A percentile compares a stretch with the other conserved stretches of the same genome.
Conservation (phyloP, 1,284 basidiomycete genomes). For the Leccinum fuscescens region DNA sequence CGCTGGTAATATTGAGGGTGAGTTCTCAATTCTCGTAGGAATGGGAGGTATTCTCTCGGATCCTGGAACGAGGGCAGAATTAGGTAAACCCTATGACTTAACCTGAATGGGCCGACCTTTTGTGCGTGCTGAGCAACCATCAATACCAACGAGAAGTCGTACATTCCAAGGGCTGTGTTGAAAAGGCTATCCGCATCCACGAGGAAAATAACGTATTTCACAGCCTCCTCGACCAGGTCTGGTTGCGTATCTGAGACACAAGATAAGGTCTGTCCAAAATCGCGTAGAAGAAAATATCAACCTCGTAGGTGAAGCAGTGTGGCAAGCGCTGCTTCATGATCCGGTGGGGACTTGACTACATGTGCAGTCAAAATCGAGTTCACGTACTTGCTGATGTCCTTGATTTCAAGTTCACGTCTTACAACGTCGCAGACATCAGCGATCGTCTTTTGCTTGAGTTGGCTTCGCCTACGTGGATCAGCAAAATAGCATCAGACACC, state of each 20-base stretch:
- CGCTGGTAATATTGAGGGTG: conserved; percentile 82
- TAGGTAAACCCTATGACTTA: conserved; percentile 2
- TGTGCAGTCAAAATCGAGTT: conserved; percentile 92
- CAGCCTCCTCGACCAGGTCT: conserved; percentile 87
- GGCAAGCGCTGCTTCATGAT: conserved; percentile 83
- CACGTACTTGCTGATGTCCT: conserved; percentile 77
- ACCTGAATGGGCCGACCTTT: conserved; percentile 54
- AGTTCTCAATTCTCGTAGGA: conserved; percentile 85
- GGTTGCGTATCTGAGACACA: conserved; percentile 59
- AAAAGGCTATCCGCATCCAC: conserved; percentile 92
- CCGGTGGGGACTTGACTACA: conserved; percentile 89
- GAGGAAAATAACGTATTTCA: conserved; percentile 98
- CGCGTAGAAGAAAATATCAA: conserved; percentile 26
- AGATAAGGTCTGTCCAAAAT: not conserved
- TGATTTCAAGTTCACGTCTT: conserved; percentile 68
- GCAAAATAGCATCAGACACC: not conserved
- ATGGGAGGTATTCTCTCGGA: conserved; percentile 96
- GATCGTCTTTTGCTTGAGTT: conserved; percentile 56
- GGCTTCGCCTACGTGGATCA: conserved; percentile 44
- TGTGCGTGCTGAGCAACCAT: conserved; percentile 97
- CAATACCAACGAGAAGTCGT: conserved; percentile 93
- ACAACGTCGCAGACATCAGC: conserved; percentile 79
- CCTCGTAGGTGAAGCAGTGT: conserved; percentile 81
- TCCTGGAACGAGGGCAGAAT: conserved; percentile 55
- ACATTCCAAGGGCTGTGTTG: conserved; percentile 96